These are phyloP conservation scores for Penicillium sp. DNA, from an alignment of 2,329 filamentous ascomycete species.

Conservation along the genomic window DNA sequence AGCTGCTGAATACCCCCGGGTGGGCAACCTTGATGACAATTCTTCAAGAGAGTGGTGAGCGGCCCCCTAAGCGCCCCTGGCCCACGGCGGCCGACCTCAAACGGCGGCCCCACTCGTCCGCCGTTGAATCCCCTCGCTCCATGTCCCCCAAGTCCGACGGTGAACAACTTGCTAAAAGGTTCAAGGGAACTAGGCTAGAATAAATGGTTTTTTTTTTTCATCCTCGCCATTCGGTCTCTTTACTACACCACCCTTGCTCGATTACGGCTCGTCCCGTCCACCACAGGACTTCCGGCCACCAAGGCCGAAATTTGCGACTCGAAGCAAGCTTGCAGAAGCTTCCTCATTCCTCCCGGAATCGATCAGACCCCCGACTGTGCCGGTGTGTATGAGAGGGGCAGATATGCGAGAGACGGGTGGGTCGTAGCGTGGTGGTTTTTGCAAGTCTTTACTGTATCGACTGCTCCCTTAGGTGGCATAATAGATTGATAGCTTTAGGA, in stretches of 20 bases:
- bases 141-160: conserved; percentile 50
- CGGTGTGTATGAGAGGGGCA: not conserved
- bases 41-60: conserved; percentile 95
- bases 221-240: conserved; percentile 9
- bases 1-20: conserved; percentile 81
- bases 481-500: not conserved
- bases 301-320: not conserved
- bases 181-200: conserved; percentile 62
- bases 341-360: not conserved
- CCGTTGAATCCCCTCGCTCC: conserved; percentile 29
- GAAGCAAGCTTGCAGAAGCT: not conserved
- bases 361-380: not conserved
- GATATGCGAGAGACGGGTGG: not conserved
- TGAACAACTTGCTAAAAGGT: conserved; percentile 65
- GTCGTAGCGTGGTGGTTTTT: not conserved
- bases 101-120: conserved; percentile 21
- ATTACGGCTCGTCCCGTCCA: not conserved
- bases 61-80: conserved; percentile 72
- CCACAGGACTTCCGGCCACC: not conserved
- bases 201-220: conserved; percentile 27
- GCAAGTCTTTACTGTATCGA: not conserved
- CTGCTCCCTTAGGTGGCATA: not conserved
- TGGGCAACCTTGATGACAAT: conserved; percentile 95
- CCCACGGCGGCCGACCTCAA: conserved; percentile 41
- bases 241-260: conserved; percentile 1